Conservation (phyloP, 805 yeast species). For the Saccharomycopsis sp. region DNA sequence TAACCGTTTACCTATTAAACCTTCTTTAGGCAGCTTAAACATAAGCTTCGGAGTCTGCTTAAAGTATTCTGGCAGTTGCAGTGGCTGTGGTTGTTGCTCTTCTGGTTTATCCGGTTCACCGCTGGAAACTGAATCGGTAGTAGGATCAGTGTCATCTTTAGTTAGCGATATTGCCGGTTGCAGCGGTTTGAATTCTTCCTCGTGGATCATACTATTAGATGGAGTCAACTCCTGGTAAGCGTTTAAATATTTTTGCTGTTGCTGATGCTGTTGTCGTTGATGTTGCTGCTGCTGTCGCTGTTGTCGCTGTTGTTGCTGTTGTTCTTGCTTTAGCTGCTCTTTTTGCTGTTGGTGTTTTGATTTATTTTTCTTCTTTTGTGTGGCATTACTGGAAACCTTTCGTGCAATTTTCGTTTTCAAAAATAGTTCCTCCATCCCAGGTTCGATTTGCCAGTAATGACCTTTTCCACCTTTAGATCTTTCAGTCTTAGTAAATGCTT, state of each 20-base stretch:
- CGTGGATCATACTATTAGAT: constrained; percentile 19
- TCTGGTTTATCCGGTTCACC: constrained; percentile 16
- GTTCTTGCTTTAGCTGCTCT: too few species aligned
- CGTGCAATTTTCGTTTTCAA: constrained; percentile 53
- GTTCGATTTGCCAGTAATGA: constrained; percentile 86
- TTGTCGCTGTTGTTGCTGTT: too few species aligned
- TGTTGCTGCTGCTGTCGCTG: too few species aligned
- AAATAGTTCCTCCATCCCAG: constrained; percentile 78
- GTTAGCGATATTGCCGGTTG: too few species aligned
- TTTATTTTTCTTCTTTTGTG: background rate
- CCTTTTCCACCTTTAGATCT: constrained; percentile 82
- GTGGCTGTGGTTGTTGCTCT: background rate
- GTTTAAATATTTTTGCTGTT: constrained; percentile 5
- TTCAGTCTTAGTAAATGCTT: constrained; percentile 86
- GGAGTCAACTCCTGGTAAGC: constrained; percentile 20
- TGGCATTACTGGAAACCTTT: constrained; percentile 22
- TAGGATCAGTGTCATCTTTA: constrained; percentile 6
- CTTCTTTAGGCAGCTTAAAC: too few species aligned
- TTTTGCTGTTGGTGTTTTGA: background rate
- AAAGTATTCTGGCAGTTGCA: background rate
- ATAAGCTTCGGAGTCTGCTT: background rate
- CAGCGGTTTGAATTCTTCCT: constrained; percentile 16
- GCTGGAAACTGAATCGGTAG: constrained; percentile 16
- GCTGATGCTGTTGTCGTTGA: too few species aligned
- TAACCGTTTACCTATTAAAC: constrained; percentile 11